Base-by-base conservation (phyloP, 139 green algal genomes). In the Micractinium conductrix region DNA sequence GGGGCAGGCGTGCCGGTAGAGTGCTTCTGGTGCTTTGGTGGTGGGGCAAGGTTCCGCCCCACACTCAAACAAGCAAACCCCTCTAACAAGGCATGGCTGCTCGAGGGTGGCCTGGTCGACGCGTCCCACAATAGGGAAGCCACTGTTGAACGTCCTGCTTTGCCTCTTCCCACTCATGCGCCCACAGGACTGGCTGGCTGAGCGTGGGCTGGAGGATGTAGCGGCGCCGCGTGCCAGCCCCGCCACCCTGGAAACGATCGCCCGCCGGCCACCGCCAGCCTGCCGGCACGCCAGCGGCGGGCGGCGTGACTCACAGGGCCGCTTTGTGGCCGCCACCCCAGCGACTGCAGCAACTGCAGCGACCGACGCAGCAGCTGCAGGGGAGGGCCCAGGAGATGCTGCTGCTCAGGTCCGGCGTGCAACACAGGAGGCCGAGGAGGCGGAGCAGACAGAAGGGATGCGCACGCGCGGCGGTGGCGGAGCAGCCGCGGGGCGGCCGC, bases 161-260 rank as follows among this genome's bases (percentile, higher is more conserved):
- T 1, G 6, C 28, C 35, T 28, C 74, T 33, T 68, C 53, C 38
- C 53, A 38, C 50, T 33, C 3, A 3, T 70, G 37, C 22, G 33
- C 19, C 19, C 8, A 28, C 76, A 91, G 0, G 94, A 97, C 62
- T 97, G 94, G 93, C 89, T 98, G 74, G 60, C 93, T 3, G 69
- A 92, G 28, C 72, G 84, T 43, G 95, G 95, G 14, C 84, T 95
- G 35, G 93, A 97, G n/a, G 83, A 71, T 30, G 84, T 93, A 19
- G 68, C 72, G 26, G 72, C 69, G 53, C 65, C 55, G 7, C 79
- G 43, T 19, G 26, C 76, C 40, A 74, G 63, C 53, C 42, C 28
- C 9, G 45, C 26, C 38, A 84, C 68, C 6, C 37, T 58, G 8
- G 68, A 35, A 44, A 71, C 65, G 26, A 26, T 84, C 74, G 48